phyloP scores from a whole-genome alignment of 1,284 basidiomycete genomes.

The Pholiota adiposa region DNA sequence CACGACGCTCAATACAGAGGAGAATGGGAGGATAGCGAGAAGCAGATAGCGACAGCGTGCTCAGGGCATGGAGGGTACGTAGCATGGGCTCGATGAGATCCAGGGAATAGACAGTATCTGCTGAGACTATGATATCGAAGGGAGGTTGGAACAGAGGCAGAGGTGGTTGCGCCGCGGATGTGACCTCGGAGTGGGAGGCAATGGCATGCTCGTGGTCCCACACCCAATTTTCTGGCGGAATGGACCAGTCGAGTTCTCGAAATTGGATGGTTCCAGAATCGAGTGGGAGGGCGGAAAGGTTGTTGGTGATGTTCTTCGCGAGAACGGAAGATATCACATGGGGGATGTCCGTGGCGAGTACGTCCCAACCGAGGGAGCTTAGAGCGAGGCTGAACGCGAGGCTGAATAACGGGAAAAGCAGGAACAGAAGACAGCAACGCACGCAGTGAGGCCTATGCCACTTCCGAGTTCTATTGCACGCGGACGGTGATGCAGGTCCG shows the following conservation, averaged over 20 bases:
- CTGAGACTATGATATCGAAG: constrained; percentile 82
- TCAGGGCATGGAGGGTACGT: constrained; percentile 62
- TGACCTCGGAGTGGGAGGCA: constrained; percentile 31
- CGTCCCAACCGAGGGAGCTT: constrained; percentile 72
- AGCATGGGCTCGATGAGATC: constrained; percentile 74
- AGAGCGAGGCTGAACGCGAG: constrained; percentile 61
- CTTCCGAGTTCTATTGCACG: constrained; percentile 80
- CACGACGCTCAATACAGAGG: constrained; percentile 79
- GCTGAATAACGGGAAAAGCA: constrained; percentile 16
- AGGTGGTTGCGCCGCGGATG: constrained; percentile 17
- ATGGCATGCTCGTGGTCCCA: constrained; percentile 52
- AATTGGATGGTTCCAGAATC: constrained; percentile 47
- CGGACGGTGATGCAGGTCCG: constrained; percentile 27
- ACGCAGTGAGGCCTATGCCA: constrained; percentile 83
- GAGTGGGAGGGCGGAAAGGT: constrained; percentile 43
- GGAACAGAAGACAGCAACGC: constrained; percentile 34
- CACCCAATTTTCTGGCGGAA: constrained; percentile 54
- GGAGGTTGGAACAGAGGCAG: constrained; percentile 45
- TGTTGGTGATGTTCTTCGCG: constrained; percentile 61
- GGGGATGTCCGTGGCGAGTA: constrained; percentile 80
- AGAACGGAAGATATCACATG: constrained; percentile 74
- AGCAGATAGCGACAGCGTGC: constrained; percentile 37
- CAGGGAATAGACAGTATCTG: constrained; percentile 82
- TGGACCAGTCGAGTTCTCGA: constrained; percentile 70
- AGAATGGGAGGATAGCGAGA: constrained; percentile 54